Conservation (phyloP, 2,329 filamentous ascomycete genomes). For the Fusarium sp. region DNA sequence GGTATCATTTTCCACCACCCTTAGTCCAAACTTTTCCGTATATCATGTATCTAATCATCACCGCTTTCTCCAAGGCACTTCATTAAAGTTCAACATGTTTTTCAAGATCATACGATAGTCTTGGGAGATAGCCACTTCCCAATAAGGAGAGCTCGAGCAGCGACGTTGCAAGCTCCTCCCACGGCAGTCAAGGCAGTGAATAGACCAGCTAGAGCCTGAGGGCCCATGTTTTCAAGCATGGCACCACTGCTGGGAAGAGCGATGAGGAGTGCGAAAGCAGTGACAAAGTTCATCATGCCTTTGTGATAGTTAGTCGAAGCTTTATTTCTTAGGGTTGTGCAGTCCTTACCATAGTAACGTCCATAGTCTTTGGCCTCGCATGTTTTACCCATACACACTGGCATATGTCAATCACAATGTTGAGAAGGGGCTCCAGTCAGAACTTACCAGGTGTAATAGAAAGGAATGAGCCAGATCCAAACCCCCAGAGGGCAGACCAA, state of each 20-base stretch:
- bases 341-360: constrained; percentile 50
- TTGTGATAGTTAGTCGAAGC: constrained; percentile 20
- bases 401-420: background rate
- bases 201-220: constrained; percentile 57
- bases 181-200: constrained; percentile 56
- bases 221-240: constrained; percentile 58
- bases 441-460: constrained; percentile 51
- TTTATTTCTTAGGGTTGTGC: background rate
- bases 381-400: constrained; percentile 59
- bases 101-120: constrained; percentile 28
- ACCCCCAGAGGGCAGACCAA: constrained; percentile 59
- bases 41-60: background rate
- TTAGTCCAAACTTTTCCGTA: background rate
- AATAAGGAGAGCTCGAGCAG: constrained; percentile 43
- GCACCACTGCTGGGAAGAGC: constrained; percentile 59
- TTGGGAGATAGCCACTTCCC: constrained; percentile 39
- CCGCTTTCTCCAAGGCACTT: too few relatives aligned
- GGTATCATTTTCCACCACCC: background rate
- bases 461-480: constrained; percentile 61
- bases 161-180: constrained; percentile 49
- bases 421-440: background rate
- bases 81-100: too few relatives aligned
- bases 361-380: constrained; percentile 60
- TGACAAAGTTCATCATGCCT: constrained; percentile 60
- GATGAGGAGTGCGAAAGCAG: constrained; percentile 57